phyloP scores from a whole-genome alignment of 2,329 filamentous ascomycete genomes.

The Dendryphion nanum region DNA sequence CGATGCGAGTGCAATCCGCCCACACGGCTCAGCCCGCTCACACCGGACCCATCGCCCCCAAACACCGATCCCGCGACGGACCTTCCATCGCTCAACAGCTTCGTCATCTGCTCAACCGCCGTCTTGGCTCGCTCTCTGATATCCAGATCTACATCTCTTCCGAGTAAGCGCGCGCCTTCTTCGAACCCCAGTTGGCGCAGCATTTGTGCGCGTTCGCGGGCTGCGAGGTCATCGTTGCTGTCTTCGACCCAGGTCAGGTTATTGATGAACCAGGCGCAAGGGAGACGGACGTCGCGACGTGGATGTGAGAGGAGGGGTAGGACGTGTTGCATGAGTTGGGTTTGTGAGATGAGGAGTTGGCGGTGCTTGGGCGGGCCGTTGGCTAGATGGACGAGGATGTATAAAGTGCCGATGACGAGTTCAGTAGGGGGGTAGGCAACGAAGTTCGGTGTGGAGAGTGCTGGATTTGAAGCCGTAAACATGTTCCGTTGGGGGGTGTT shows the following conservation, averaged over 20 bases:
- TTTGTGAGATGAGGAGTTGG: slow-evolving; percentile 66
- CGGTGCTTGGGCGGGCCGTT: slow-evolving; percentile 77
- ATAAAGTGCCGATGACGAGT: slow-evolving; percentile 75
- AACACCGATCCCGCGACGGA: neutral
- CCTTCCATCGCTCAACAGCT: slow-evolving; percentile 15
- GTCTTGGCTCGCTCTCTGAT: slow-evolving; percentile 81
- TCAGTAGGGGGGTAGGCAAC: slow-evolving; percentile 45
- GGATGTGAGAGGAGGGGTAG: slow-evolving; percentile 71
- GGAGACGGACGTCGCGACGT: slow-evolving; percentile 70
- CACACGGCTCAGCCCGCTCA: slow-evolving; percentile 4
- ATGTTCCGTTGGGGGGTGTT: slow-evolving; percentile 63
- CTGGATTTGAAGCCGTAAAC: slow-evolving; percentile 49
- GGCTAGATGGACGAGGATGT: slow-evolving; percentile 83
- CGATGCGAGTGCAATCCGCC: slow-evolving; percentile 10
- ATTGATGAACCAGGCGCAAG: slow-evolving; percentile 78
- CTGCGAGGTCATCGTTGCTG: slow-evolving; percentile 62
- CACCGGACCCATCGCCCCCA: slow-evolving; percentile 2
- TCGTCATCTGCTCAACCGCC: slow-evolving; percentile 62
- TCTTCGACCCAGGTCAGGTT: slow-evolving; percentile 86
- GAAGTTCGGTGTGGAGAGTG: slow-evolving; percentile 53
- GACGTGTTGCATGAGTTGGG: slow-evolving; percentile 69
- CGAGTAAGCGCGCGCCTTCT: slow-evolving; percentile 60
- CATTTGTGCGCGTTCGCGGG: slow-evolving; percentile 64
- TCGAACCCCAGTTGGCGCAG: slow-evolving; percentile 72
- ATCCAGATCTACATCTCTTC: slow-evolving; percentile 71